Evolutionary conservation across 805 yeast genomes (phyloP), one percentile per base, ranked within the genome.

Genomic region (Candida vartiovaarae): DNA sequence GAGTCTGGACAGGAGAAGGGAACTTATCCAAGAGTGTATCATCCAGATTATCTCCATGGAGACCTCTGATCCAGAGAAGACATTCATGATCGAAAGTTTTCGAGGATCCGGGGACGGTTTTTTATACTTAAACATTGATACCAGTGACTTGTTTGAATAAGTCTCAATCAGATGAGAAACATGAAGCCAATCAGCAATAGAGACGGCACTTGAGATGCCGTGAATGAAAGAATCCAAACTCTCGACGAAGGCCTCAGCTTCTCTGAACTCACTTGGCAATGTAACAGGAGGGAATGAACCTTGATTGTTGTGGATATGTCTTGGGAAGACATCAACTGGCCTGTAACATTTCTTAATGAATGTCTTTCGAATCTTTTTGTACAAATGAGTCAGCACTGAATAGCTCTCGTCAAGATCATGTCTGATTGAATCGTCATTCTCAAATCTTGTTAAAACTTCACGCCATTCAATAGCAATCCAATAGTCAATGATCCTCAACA

Each of bases 161-260:
- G 76, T 66, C 58, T 90, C 96, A 37, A 91, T 63, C 1, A 81
- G 64, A 55, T 87, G 91, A 59, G 77, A 84, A 4, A 82, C 75
- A 43, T 74, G 73, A 41, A 87, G 68, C 96, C 97, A 91, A 53
- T 90, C 95, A 47, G 75, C 76, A 9, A 78, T 61, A 9, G 78
- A 72, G 31, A 83, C 72, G 8, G 77, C 72, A 27, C 65, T 67
- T 57, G 82, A 80, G 30, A 82, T 68, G 4, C 75, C 72, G 3
- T 74, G 67, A 27, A 85, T 71, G 6, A 86, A 66, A 15, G 70
- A 66, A 62, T 90, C 91, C 46, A 90, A 61, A 38, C 74, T 72
- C 43, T 73, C 74, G 24, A 87, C 68, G 63, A 86, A 83, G 39
- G 68, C 65, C 46, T 82, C 81, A 46, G 88, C 72, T 32, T 68